phyloP scores from a whole-genome alignment of 768 basidiomycete genomes.

The Leccinum arenicola region DNA sequence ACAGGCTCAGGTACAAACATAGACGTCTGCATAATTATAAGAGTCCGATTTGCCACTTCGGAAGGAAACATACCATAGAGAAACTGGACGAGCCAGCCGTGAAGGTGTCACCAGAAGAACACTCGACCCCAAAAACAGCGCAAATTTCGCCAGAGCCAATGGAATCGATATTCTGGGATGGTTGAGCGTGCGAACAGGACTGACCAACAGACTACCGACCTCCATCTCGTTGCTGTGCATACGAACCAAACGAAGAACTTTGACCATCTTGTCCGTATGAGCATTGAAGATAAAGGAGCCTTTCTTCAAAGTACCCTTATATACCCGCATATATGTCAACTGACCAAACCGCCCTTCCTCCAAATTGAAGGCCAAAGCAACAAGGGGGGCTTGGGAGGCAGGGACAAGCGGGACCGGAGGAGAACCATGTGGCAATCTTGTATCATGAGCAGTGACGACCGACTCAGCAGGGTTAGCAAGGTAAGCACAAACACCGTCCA shows the following conservation, averaged over 20 bases:
- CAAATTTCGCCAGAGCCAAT: constrained; percentile 99
- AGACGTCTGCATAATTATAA: constrained; percentile 59
- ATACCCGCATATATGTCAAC: constrained; percentile 96
- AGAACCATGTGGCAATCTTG: constrained; percentile 57
- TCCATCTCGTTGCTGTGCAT: constrained; percentile 99
- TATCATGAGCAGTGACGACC: constrained; percentile 79
- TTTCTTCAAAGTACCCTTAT: constrained; percentile 91
- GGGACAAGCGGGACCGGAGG: constrained; percentile 79
- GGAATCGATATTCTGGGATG: constrained; percentile 75
- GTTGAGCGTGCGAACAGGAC: not conserved
- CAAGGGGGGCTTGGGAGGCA: constrained; percentile 81
- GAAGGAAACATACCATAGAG: constrained; percentile 72
- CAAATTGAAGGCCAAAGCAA: constrained; percentile 96
- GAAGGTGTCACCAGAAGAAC: constrained; percentile 96
- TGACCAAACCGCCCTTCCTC: constrained; percentile 98
- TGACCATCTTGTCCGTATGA: constrained; percentile 93
- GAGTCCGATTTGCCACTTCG: not conserved
- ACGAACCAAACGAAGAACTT: constrained; percentile 91
- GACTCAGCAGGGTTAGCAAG: constrained; percentile 85
- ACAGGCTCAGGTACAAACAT: constrained; percentile 99
- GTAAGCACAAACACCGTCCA: constrained; percentile 94
- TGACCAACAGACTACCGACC: constrained; percentile 40
- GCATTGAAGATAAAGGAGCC: constrained; percentile 86
- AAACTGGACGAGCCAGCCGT: constrained; percentile 87
- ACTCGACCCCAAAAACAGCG: constrained; percentile 98